Evolutionary conservation across 1,284 basidiomycete genomes (phyloP), one percentile per base, ranked within the genome.

Genomic region (Hortiboletus rubellus): DNA sequence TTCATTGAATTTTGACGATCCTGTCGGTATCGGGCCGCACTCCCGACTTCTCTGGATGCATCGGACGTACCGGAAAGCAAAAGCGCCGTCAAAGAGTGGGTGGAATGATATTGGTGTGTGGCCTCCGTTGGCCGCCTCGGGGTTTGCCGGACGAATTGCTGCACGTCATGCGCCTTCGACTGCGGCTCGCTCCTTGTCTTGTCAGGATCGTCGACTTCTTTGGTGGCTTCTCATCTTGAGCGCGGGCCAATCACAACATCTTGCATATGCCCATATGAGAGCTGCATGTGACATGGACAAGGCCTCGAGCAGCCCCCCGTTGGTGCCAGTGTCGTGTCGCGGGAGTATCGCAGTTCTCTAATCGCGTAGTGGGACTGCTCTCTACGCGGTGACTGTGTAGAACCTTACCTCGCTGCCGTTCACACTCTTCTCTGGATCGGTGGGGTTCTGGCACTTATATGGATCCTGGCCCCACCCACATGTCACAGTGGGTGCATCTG

Each of bases 121-220:
- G 31, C 31, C 6, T 17, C 22, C 22, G 22, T 15, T 38, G 37
- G 7, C 17, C 5, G 5, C 30, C 7, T 46, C 58, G 65, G 65
- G n/a, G 27, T 41, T 51, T 43, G 38, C 65, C 65, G 65, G 31
- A 31, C 24, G 27, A 52, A 30, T 45, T 51, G 41, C 50, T 27
- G 43, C 48, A 59, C 62, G 62, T 65, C 50, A 44, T 50, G 27
- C 12, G 43, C 2, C 33, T 65, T 68, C 64, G 52, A 38, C 24
- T 0, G 48, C 24, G 46, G 43, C 44, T 61, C 38, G 44, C 46
- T 58, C 17, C 40, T 17, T 59, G 65, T 61, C 67, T 2, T 64
- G 66, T 61, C 63, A 52, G 38, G 65, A 66, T 66, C 53, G 67
- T 58, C 65, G 43, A 33, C 65, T 66, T 69, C 67, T 46, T 49